A percentile compares a stretch with the other conserved stretches of the same genome.
These are phyloP conservation scores for Geotrichum candidum DNA, from an alignment of 1,139 yeast species.

Conservation along the genomic window DNA sequence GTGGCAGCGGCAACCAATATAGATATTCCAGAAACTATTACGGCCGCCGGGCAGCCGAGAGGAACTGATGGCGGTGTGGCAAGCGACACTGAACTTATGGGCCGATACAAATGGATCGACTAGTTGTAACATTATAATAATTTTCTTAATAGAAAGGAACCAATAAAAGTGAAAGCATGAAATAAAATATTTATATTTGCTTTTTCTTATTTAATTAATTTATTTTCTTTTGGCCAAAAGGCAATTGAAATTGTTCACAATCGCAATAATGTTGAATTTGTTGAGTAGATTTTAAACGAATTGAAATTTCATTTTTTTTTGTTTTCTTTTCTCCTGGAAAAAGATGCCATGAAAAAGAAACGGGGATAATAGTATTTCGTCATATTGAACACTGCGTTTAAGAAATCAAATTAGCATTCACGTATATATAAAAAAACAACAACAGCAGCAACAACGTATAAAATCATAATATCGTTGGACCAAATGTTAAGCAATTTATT, in stretches of 20 bases:
- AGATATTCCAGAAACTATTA: background rate
- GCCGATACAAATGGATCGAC: background rate
- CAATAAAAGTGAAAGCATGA: background rate
- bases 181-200: background rate
- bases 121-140: background rate
- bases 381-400: too few species aligned
- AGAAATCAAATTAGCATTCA: too few species aligned
- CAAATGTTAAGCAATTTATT: too few species aligned
- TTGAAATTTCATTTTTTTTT: conserved; percentile 1
- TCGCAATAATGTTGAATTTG: too few species aligned
- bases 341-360: background rate
- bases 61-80: background rate
- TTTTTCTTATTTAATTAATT: background rate
- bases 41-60: background rate
- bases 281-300: too few species aligned
- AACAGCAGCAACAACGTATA: too few species aligned
- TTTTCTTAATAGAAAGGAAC: background rate
- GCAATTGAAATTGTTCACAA: too few species aligned
- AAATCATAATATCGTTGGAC: too few species aligned
- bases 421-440: too few species aligned
- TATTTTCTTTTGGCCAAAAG: background rate
- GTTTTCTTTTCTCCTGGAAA: too few species aligned
- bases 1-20: conserved; percentile 26
- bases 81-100: background rate
- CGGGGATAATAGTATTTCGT: too few species aligned